Conservation (phyloP, 2,329 filamentous ascomycete genomes). For the Alternaria burnsii region DNA sequence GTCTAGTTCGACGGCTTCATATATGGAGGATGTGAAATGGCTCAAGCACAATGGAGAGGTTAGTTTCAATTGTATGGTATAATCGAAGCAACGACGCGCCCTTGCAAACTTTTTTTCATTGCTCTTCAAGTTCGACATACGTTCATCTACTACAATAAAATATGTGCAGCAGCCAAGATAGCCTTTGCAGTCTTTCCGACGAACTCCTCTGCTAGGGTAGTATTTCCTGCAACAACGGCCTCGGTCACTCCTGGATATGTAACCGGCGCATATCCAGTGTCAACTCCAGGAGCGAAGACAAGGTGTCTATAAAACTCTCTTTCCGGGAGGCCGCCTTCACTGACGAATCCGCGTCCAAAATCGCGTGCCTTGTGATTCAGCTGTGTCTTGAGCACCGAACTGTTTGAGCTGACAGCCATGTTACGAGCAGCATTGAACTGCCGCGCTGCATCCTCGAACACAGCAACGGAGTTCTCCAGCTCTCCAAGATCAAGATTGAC, state of each 20-base stretch:
- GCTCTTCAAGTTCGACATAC: not conserved
- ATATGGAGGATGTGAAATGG: not conserved
- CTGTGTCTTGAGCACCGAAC: constrained; percentile 31
- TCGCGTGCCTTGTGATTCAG: constrained; percentile 55
- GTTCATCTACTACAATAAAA: constrained; percentile 2
- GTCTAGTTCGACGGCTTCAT: not conserved
- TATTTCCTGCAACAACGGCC: constrained; percentile 36
- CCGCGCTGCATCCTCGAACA: constrained; percentile 41
- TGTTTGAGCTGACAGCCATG: constrained; percentile 33
- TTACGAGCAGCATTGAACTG: constrained; percentile 39
- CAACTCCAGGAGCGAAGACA: constrained; percentile 57
- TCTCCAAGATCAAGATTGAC: not conserved
- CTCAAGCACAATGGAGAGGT: not conserved
- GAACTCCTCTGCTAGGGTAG: constrained; percentile 36
- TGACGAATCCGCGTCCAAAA: constrained; percentile 55
- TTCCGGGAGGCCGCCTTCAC: constrained; percentile 54
- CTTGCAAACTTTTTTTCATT: not conserved
- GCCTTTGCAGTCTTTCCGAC: constrained; percentile 41
- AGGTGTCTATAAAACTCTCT: constrained; percentile 57
- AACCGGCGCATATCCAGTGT: constrained; percentile 47
- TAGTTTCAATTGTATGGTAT: not conserved
- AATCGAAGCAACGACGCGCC: not conserved
- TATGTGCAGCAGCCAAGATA: constrained; percentile 41
- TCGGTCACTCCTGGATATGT: constrained; percentile 48
- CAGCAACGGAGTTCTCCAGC: constrained; percentile 44